phyloP scores from a whole-genome alignment of 1,139 yeast species.

The Yamadazyma dushanensis region DNA sequence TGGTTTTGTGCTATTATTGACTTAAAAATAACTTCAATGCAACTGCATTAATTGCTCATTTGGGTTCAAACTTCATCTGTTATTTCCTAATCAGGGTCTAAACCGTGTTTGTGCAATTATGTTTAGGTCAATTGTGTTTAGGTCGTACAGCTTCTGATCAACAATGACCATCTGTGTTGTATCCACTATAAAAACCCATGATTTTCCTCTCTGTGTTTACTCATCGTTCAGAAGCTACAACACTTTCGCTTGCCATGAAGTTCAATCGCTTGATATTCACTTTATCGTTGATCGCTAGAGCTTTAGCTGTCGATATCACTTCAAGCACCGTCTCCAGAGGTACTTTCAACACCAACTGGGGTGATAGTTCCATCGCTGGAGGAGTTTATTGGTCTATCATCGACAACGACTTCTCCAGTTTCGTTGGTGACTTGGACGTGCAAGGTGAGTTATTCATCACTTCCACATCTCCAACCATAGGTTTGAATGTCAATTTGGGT shows the following conservation, averaged over 20 bases:
- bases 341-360: conserved; percentile 20
- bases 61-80: no score
- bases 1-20: no score
- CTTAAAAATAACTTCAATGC: no score
- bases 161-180: no score
- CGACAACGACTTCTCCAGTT: conserved; percentile 26
- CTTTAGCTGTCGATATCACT: conserved; percentile 15
- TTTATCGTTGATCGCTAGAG: conserved; percentile 17
- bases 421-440: conserved; percentile 19
- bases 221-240: no score
- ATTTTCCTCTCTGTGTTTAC: no score
- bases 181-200: no score
- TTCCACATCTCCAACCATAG: conserved; percentile 15
- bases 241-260: conserved; percentile 11
- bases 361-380: conserved; percentile 25
- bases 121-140: no score
- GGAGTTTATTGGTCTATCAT: conserved; percentile 36
- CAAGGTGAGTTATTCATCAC: conserved; percentile 19
- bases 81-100: no score
- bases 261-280: conserved; percentile 16
- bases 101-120: no score
- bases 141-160: no score
- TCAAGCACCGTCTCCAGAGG: conserved; percentile 20
- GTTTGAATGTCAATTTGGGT: conserved; percentile 19
- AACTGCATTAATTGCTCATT: no score